A percentile compares a stretch with the other conserved stretches of the same genome.
Conservation (phyloP, 257 asterid genomes). For the Eustoma russellianum region DNA sequence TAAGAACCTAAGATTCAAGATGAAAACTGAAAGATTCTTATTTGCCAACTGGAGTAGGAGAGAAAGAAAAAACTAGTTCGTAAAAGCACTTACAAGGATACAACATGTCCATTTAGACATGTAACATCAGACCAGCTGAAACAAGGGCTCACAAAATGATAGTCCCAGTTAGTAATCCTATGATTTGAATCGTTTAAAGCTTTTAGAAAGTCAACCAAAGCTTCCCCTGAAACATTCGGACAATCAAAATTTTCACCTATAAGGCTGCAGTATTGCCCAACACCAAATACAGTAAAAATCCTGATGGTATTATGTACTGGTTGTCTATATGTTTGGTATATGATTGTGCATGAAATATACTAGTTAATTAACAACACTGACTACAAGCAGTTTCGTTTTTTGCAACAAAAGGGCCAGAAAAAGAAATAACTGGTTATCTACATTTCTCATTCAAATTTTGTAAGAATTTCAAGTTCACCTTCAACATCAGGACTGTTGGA, state of each 20-base stretch:
- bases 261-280: no score
- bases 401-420: no score
- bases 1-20: not conserved
- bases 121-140: conserved; percentile 81
- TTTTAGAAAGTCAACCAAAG: conserved; percentile 41
- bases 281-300: no score
- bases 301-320: no score
- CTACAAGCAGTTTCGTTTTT: no score
- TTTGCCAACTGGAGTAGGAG: not conserved
- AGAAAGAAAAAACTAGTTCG: not conserved
- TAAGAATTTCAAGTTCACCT: conserved; percentile 28
- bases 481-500: conserved; percentile 49
- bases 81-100: conserved; percentile 48
- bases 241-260: not conserved
- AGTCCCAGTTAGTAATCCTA: conserved; percentile 52
- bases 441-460: no score
- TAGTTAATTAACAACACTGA: no score
- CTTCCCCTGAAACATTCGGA: conserved; percentile 46
- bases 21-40: not conserved
- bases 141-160: conserved; percentile 72
- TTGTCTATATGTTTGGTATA: no score
- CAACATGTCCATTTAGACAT: conserved; percentile 57
- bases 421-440: no score
- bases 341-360: no score
- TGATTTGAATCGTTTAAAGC: conserved; percentile 56